A percentile compares a stretch with the other conserved stretches of the same genome.
Conservation (phyloP, 129 eudicot species). For the Deinandra increscens region DNA sequence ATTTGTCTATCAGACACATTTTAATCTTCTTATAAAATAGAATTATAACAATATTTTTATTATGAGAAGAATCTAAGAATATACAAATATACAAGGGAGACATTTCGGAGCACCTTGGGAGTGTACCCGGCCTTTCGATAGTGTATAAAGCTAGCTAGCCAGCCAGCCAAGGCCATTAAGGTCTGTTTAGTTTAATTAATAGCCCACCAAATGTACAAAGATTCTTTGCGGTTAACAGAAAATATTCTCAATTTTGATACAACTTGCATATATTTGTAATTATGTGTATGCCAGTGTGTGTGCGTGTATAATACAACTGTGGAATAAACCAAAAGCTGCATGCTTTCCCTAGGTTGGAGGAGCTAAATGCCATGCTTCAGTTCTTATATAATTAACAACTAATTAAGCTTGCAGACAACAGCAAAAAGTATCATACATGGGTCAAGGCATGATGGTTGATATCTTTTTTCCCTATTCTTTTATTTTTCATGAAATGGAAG, state of each 20-base stretch:
- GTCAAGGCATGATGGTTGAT: neutral
- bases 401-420: too few species aligned
- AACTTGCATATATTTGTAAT: constrained; percentile 11
- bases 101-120: neutral
- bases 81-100: too few species aligned
- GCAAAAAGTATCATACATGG: constrained; percentile 9
- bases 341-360: too few species aligned
- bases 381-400: too few species aligned
- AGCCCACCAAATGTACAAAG: constrained; percentile 24
- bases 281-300: too few species aligned
- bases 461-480: neutral
- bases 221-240: constrained; percentile 21
- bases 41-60: too few species aligned
- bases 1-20: too few species aligned
- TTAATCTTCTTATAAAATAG: too few species aligned
- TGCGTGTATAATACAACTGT: too few species aligned
- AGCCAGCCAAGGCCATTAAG: constrained; percentile 24
- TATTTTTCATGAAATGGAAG: neutral
- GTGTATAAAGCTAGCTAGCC: constrained; percentile 22
- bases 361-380: too few species aligned
- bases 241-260: constrained; percentile 27
- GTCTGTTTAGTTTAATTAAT: neutral
- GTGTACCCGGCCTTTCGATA: constrained; percentile 22
- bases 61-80: too few species aligned
- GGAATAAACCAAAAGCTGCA: too few species aligned